A percentile compares a stretch with the other conserved stretches of the same genome.
Conservation (phyloP, 1,284 basidiomycete species). For the Quambalaria eucalypti region DNA sequence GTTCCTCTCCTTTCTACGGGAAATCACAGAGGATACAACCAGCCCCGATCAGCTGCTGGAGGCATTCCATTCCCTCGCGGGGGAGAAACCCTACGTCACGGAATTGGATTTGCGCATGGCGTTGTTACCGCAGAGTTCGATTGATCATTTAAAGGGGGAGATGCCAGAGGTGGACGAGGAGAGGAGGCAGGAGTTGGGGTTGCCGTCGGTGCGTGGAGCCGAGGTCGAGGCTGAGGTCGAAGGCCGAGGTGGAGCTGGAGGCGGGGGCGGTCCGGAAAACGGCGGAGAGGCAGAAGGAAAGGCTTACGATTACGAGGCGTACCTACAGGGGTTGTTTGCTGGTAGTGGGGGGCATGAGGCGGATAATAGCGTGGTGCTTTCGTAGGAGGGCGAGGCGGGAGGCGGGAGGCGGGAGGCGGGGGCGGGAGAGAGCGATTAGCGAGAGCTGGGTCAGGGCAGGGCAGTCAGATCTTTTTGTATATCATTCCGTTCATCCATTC, state of each 20-base stretch:
- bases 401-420: too few species aligned
- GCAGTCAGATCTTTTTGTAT: too few species aligned
- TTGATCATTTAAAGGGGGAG: constrained; percentile 61
- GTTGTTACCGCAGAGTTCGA: constrained; percentile 66
- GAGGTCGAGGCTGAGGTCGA: too few species aligned
- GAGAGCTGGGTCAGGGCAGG: too few species aligned
- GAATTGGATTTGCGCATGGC: constrained; percentile 84
- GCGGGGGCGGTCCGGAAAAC: not conserved
- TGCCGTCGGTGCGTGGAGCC: too few species aligned
- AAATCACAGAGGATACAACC: constrained; percentile 90
- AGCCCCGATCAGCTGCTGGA: constrained; percentile 83
- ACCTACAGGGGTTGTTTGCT: constrained; percentile 8
- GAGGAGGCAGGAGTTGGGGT: not conserved
- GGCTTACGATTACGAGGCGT: constrained; percentile 36
- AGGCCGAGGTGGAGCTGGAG: too few species aligned
- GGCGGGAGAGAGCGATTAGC: too few species aligned
- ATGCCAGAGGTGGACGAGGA: constrained; percentile 27
- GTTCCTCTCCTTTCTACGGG: constrained; percentile 77
- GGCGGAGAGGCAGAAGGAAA: constrained; percentile 26
- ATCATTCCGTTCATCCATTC: too few species aligned
- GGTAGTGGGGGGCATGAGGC: too few species aligned
- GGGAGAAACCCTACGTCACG: constrained; percentile 87
- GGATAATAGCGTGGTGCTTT: too few species aligned
- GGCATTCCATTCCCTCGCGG: constrained; percentile 83
- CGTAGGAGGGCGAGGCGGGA: too few species aligned